phyloP scores from a whole-genome alignment of 2,329 filamentous ascomycete genomes.

The Stemphylium lycopersici region DNA sequence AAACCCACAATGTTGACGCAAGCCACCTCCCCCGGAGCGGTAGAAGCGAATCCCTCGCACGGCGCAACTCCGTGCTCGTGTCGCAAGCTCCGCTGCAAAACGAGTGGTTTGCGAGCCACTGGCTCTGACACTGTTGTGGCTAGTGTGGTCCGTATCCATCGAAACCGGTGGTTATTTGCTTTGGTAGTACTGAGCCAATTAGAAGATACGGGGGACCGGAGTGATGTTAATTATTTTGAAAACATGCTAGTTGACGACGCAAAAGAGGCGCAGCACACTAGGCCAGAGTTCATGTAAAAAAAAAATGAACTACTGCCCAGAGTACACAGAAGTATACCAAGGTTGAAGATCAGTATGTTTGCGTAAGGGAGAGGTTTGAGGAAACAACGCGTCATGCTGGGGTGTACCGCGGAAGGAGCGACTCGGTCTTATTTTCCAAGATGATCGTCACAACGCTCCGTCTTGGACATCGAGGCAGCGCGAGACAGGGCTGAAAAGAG shows the following conservation, averaged over 20 bases:
- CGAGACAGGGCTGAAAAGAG: neutral
- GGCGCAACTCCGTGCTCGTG: neutral
- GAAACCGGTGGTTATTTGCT: neutral
- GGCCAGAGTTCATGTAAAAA: neutral
- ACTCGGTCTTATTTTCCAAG: neutral
- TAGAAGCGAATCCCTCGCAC: too few relatives aligned
- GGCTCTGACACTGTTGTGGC: neutral
- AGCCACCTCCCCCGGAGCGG: too few relatives aligned
- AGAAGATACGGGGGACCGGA: neutral
- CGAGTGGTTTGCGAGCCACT: neutral
- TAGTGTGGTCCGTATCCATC: neutral
- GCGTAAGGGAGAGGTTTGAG: neutral
- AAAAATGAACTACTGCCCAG: too few relatives aligned
- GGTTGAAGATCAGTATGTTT: neutral
- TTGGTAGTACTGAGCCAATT: neutral
- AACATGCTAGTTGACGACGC: neutral
- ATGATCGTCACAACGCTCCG: neutral
- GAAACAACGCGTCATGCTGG: neutral
- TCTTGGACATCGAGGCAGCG: neutral
- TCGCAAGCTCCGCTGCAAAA: neutral
- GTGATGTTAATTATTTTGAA: too few relatives aligned
- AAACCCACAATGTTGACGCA: neutral
- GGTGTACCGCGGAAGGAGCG: neutral
- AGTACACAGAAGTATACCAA: too few relatives aligned
- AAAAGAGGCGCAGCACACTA: neutral